Conservation (phyloP, 208 protist genomes). For the Porcisia deanei region DNA sequence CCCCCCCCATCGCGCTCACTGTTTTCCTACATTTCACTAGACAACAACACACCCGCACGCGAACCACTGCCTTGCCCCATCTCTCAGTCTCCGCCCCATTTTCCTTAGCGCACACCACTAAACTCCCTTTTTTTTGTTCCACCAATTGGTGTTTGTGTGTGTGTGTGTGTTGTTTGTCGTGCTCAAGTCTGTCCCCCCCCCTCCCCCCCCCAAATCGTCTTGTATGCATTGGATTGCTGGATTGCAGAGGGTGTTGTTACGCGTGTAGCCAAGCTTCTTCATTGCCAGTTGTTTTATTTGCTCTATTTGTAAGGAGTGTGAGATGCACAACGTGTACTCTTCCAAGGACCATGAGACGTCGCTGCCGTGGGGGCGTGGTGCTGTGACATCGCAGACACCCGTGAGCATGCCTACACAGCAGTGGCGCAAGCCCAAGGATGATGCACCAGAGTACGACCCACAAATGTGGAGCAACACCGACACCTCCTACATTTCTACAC, state of each 20-base stretch:
- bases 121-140: neutral
- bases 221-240: neutral
- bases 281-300: neutral
- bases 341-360: neutral
- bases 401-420: neutral
- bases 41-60: neutral
- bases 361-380: constrained; percentile 1
- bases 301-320: neutral
- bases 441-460: constrained; percentile 68
- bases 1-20: neutral
- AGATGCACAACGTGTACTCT: constrained; percentile 3
- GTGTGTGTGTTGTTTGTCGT: neutral
- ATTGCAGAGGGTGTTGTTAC: neutral
- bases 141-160: neutral
- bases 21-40: too few species aligned
- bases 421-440: constrained; percentile 49
- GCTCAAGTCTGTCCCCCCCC: neutral
- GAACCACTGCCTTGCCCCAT: neutral
- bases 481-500: constrained; percentile 54
- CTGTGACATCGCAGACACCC: neutral
- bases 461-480: constrained; percentile 56
- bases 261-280: neutral
- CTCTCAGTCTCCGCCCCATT: neutral
- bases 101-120: neutral
- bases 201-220: neutral